These are phyloP conservation scores for Cutaneotrichosporon mucoides DNA, from an alignment of 1,284 basidiomycete species.

Conservation along the genomic window DNA sequence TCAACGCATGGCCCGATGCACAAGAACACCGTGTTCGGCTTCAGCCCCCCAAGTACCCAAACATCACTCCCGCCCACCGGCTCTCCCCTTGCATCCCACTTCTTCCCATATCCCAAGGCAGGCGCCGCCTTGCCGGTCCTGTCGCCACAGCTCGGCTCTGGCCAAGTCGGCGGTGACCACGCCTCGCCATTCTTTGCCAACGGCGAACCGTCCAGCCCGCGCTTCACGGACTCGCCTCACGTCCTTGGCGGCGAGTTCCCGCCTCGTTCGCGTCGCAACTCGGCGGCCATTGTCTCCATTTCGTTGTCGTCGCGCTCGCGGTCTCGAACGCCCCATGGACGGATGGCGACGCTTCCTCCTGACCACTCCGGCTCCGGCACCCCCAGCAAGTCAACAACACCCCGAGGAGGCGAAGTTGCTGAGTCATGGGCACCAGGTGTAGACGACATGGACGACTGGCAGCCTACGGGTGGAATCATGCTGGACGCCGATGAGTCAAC, in stretches of 20 bases:
- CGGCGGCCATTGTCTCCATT: slow-evolving; percentile 44
- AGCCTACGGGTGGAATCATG: slow-evolving; percentile 41
- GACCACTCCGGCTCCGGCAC: slow-evolving; percentile 33
- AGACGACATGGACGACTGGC: slow-evolving; percentile 42
- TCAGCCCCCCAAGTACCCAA: not conserved
- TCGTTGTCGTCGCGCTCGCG: slow-evolving; percentile 40
- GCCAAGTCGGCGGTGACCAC: not conserved
- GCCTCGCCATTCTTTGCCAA: not conserved
- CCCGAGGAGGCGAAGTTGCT: slow-evolving; percentile 12
- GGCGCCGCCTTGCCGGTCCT: slow-evolving; percentile 9
- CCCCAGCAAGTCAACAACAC: slow-evolving; percentile 33
- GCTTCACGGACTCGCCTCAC: slow-evolving; percentile 26
- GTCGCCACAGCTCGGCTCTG: slow-evolving; percentile 6
- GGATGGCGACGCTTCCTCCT: slow-evolving; percentile 16
- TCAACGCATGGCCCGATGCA: not conserved
- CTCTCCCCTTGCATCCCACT: slow-evolving; percentile 6
- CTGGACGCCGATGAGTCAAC: slow-evolving; percentile 27
- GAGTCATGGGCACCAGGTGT: slow-evolving; percentile 24
- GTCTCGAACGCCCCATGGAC: slow-evolving; percentile 39
- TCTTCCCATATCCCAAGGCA: slow-evolving; percentile 5
- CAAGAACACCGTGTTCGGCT: slow-evolving; percentile 3
- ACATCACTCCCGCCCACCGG: not conserved
- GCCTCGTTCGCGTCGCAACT: slow-evolving; percentile 21
- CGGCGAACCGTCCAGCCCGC: slow-evolving; percentile 7
- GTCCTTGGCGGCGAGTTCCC: slow-evolving; percentile 9